Percentiles rank a stretch among this genome's conserved stretches.
phyloP scores from a whole-genome alignment of 129 eudicot genomes.

The Logfia minima region DNA sequence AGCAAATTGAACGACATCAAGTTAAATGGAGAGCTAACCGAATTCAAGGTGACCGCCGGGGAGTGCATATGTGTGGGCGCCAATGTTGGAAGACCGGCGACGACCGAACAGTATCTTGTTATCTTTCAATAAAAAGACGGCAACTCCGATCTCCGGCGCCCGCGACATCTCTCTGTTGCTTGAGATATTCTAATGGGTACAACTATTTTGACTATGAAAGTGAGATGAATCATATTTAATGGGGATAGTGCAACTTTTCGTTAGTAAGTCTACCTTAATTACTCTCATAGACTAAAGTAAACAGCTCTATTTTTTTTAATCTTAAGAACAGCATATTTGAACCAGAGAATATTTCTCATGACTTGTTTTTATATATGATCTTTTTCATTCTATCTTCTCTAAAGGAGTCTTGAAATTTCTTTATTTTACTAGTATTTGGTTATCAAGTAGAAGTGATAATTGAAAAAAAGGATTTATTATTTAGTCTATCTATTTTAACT shows the following conservation, averaged over 20 bases:
- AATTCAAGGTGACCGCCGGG: constrained; percentile 86
- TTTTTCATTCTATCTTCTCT: too few relatives aligned
- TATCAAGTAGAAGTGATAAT: too few relatives aligned
- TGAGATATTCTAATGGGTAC: background rate
- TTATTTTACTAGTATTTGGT: too few relatives aligned
- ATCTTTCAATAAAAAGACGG: constrained; percentile 53
- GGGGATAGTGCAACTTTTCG: background rate
- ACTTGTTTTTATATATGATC: too few relatives aligned
- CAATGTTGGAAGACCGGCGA: constrained; percentile 54
- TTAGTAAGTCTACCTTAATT: too few relatives aligned
- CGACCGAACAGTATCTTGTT: constrained; percentile 60
- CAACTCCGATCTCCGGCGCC: constrained; percentile 54
- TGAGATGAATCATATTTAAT: background rate
- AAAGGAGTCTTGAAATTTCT: too few relatives aligned
- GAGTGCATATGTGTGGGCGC: constrained; percentile 58
- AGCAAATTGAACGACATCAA: background rate
- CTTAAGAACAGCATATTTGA: too few relatives aligned
- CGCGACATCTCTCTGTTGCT: constrained; percentile 11
- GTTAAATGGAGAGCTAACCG: constrained; percentile 35
- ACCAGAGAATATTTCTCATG: too few relatives aligned
- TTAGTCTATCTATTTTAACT: too few relatives aligned
- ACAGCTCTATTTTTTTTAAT: too few relatives aligned
- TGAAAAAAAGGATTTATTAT: too few relatives aligned
- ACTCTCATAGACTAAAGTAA: too few relatives aligned
- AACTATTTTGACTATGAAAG: background rate